A percentile compares a stretch with the other conserved stretches of the same genome.
These are phyloP conservation scores for Naumovozyma baii DNA, from an alignment of 805 yeast species.

Conservation along the genomic window DNA sequence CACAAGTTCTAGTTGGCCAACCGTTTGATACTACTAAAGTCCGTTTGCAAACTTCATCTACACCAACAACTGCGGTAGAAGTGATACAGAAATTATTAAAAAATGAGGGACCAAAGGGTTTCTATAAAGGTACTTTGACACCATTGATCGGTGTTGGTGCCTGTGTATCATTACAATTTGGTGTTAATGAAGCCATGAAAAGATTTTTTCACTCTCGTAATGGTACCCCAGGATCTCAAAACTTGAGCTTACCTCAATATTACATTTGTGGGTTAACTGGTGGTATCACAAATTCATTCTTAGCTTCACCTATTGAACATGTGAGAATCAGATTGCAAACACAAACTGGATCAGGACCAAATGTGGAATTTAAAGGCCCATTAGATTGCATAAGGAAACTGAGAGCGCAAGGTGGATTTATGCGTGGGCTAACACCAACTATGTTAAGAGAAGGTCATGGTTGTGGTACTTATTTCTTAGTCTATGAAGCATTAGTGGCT, in stretches of 20 bases:
- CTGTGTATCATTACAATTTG: constrained; percentile 91
- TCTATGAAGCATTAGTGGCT: constrained; percentile 81
- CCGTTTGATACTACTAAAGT: constrained; percentile 95
- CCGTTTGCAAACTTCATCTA: constrained; percentile 76
- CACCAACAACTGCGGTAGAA: constrained; percentile 61
- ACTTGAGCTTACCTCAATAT: constrained; percentile 46
- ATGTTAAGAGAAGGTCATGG: constrained; percentile 79
- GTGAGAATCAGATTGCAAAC: constrained; percentile 88
- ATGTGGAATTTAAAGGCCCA: constrained; percentile 46
- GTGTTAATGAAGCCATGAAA: constrained; percentile 91
- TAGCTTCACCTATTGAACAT: constrained; percentile 93
- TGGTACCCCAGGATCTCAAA: constrained; percentile 26
- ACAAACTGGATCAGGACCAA: constrained; percentile 33
- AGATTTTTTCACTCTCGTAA: constrained; percentile 48
- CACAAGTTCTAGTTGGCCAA: constrained; percentile 92
- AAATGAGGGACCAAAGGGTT: constrained; percentile 78
- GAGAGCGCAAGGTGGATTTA: constrained; percentile 47
- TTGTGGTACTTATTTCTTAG: constrained; percentile 76
- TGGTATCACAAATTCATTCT: constrained; percentile 80
- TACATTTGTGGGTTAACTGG: constrained; percentile 88
- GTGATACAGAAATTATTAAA: constrained; percentile 62
- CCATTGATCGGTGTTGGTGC: constrained; percentile 97
- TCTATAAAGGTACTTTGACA: constrained; percentile 88
- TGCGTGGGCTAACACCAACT: constrained; percentile 78
- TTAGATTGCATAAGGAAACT: constrained; percentile 39